Base-by-base conservation (phyloP, 768 basidiomycete species). In the Lactifluus volemus region DNA sequence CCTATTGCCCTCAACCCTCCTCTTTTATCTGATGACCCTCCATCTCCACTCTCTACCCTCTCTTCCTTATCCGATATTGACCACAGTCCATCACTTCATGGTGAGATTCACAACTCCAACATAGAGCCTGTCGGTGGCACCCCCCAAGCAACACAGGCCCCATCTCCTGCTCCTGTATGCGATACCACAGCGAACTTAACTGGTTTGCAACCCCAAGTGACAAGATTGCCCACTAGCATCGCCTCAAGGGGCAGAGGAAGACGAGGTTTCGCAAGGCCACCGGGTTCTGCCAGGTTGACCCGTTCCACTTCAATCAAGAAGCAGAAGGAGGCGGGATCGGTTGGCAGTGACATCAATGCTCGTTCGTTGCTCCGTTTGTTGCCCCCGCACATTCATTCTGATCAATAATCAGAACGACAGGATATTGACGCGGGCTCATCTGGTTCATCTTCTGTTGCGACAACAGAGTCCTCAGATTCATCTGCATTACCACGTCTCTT, bases 221-320 rank as follows among this genome's bases (percentile, higher is more conserved):
- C 56, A 19, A 49, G 52, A 45, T 19, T 30, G 14, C n/a, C 30
- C 19, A 5, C 30, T n/a, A 42, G 50, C 36, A 9, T 44, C 48
- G 10, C 15, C 9, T 29, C 61, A 42, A 34, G 41, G 14, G 45
- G 39, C 32, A 53, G 14, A n/a, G 56, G 32, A 19, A 48, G 51
- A 44, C 47, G 56, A 12, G 61, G 51, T 11, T 30, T 49, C 15
- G 21, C 41, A 36, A n/a, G 15, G 19, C 36, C 42, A 7, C 39
- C 42, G 2, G 15, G 60, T 50, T 45, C 59, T 2, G 49, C 36
- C 17, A 61, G 53, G 59, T 25, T 50, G 38, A 64, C 63, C 8
- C 63, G 63, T 36, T 64, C 63, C 11, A 34, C 63, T 53, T 52
- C 63, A 19, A 48, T 47, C 19, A 64, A 30, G 41, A 44, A 53